Base-by-base conservation (phyloP, 2,329 filamentous ascomycete species). In the Calonectria naviculata region DNA sequence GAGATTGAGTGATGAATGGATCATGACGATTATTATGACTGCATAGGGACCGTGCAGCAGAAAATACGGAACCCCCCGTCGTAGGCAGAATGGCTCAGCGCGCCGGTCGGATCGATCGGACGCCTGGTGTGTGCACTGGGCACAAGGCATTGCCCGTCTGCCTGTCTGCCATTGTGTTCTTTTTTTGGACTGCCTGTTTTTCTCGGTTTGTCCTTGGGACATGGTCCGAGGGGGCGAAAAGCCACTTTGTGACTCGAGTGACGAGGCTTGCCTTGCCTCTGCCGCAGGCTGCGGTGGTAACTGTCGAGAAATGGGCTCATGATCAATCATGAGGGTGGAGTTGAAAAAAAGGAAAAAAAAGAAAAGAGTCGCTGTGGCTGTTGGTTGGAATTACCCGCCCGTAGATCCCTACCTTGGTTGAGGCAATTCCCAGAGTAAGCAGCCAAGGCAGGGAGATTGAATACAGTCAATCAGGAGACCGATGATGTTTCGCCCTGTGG, bases 391-490 rank as follows among this genome's bases (percentile, higher is more conserved):
- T 56, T 56, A 31, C 52, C 31, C 29, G 52, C 21, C 21, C 34
- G 52, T 26, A 56, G 52, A 56, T 56, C 52, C 52, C 31, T 56
- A 13, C 52, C 52, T 13, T 10, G 31, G 15, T 36, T n/a, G 31
- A 56, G 34, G 52, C 52, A n/a, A 38, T 56, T 38, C 31, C 21
- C 29, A 12, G n/a, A 38, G 52, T 56, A 56, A 56, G 52, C 52
- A 56, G 31, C 7, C 52, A 56, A 56, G 52, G 52, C 13, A 56
- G 52, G 52, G 52, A 56, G 31, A 56, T 38, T 56, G 52, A 56
- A 56, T 38, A 38, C 31, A 56, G 56, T 61, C 56, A 61, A 61
- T 61, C 56, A 61, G 56, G 56, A 61, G 24, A 36, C 12, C 56
- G 17, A 29, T 19, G 24, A 19, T 26, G 56, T 61, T 61, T 61